Base-by-base conservation (phyloP, 169 alveolate genomes). In the Perkinsus chesapeaki region DNA sequence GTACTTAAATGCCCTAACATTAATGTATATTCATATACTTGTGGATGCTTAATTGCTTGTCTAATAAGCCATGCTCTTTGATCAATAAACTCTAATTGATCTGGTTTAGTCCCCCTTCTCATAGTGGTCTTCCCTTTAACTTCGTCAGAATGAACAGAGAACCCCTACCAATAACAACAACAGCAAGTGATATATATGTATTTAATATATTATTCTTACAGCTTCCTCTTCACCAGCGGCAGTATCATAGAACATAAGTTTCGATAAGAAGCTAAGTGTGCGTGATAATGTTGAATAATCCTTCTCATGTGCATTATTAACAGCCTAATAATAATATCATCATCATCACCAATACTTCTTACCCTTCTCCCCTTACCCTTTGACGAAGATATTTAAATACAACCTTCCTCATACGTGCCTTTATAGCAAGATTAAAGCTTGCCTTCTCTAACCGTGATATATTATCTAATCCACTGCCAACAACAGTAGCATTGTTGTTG, bases 341-440 rank as follows among this genome's bases (percentile, higher is more conserved):
- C 60, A 43, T 5, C 60, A 16, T 43, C 60, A 16, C 5, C 60
- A 43, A 9, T 16, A 9, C 60, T 1, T 60, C 12, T 1, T 60
- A 16, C 23, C 82, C 12, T 60, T 7, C 82, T 23, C n/a, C n/a
- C n/a, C 82, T 60, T 16, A 60, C 82, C 27, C 23, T 60, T 16
- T 60, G 82, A 20, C 82, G 82, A 34, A 60, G 82, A 34, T 60
- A 60, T 60, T 60, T 60, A 34, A 60, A 60, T 60, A 60, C 82
- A 60, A 60, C 82, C 82, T 60, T 60, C 82, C 82, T 60, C 82
- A 60, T 60, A 60, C 82, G 82, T 3, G 82, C 82, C 82, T 60
- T 60, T 27, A 60, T 60, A 0, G 82, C 82, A 3, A 60, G 82
- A 34, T 60, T 60, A 34, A 60, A 60, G 82, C 82, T 60, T 27